Percentiles rank a stretch among this genome's conserved stretches.
Conservation (phyloP, 2,329 filamentous ascomycete species). For the Colletotrichum liaoningense region DNA sequence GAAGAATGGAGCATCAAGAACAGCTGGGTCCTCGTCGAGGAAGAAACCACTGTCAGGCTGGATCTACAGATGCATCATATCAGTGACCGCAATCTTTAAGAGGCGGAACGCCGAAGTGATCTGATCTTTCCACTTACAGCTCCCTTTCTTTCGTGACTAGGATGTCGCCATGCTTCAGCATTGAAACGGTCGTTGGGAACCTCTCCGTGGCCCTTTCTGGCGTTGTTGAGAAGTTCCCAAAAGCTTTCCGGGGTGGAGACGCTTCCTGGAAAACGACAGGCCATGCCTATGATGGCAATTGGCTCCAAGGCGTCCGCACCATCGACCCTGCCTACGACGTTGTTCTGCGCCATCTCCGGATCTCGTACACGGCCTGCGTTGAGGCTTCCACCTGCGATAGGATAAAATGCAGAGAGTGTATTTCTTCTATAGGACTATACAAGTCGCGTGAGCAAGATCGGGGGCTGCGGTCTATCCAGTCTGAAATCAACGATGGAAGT, state of each 20-base stretch:
- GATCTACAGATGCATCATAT: no score
- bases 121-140: no score
- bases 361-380: no score
- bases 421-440: no score
- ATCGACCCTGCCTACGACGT: no score
- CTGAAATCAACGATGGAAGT: no score
- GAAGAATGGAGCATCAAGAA: conserved; percentile 14
- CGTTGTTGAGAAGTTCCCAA: conserved; percentile 2
- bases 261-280: conserved; percentile 2
- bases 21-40: not conserved
- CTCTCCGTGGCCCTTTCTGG: not conserved
- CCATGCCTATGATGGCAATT: conserved; percentile 5
- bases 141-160: not conserved
- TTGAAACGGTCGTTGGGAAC: conserved; percentile 1
- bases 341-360: no score
- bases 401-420: no score
- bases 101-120: not conserved
- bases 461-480: no score
- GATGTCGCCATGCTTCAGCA: conserved; percentile 14
- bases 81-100: not conserved
- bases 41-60: not conserved
- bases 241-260: not conserved
- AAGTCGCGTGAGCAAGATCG: no score
- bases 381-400: no score
- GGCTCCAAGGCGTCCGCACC: not conserved